Percentiles rank a stretch among this genome's conserved stretches.
Conservation (phyloP, 352 stramenopile species). For the Peronospora destructor region DNA sequence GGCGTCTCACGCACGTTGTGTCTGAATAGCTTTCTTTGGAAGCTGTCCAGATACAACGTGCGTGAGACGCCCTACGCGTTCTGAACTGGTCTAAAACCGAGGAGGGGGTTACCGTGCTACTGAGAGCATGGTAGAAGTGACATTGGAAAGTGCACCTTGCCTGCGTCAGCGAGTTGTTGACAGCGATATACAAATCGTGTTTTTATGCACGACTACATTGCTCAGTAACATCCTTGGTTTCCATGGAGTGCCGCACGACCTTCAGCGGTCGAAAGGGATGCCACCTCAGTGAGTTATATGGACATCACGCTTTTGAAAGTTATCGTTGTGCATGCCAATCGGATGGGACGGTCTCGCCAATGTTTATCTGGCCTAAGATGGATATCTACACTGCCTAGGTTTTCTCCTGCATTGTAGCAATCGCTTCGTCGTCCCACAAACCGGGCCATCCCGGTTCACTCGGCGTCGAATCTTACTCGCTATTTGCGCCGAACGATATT, state of each 20-base stretch:
- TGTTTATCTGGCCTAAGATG: conserved; percentile 2
- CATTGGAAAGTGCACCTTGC: conserved; percentile 15
- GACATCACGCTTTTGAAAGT: conserved; percentile 1
- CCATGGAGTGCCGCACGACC: conserved; percentile 11
- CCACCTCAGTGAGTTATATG: conserved; percentile 8
- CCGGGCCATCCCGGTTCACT: neutral
- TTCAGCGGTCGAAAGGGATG: neutral
- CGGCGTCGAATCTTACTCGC: neutral
- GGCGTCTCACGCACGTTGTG: no score
- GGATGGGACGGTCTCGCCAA: conserved; percentile 3
- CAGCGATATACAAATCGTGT: conserved; percentile 16
- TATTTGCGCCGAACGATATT: conserved; percentile 8
- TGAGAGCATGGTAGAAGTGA: conserved; percentile 14
- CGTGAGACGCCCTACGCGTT: conserved; percentile 14
- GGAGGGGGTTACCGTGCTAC: neutral
- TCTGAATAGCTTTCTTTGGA: neutral
- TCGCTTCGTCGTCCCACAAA: conserved; percentile 27
- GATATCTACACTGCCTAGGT: neutral
- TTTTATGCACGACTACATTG: conserved; percentile 23
- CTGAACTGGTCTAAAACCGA: conserved; percentile 16
- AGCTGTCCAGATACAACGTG: neutral
- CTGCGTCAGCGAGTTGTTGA: conserved; percentile 1
- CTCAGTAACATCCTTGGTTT: conserved; percentile 4
- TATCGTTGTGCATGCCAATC: conserved; percentile 3
- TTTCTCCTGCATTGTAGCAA: conserved; percentile 16